Percentiles rank a stretch among this genome's conserved stretches.
Conservation (phyloP, 306 rosid species). For the Cyamopsis tetragonoloba region DNA sequence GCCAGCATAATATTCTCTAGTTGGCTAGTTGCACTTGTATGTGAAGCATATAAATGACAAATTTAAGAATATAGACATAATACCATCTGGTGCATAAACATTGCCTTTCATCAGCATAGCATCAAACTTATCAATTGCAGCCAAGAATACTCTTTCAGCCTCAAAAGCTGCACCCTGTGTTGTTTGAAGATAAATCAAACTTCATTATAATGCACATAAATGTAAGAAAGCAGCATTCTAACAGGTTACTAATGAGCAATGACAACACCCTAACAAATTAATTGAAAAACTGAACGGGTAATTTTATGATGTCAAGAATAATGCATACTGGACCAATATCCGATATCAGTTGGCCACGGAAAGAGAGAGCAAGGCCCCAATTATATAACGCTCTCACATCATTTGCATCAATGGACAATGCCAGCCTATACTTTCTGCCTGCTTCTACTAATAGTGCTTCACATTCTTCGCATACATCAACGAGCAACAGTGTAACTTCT, state of each 20-base stretch:
- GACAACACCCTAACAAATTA: background rate
- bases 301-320: conserved; percentile 16
- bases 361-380: conserved; percentile 98
- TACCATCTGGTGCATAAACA: conserved; percentile 82
- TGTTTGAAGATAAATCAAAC: conserved; percentile 16
- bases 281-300: conserved; percentile 13
- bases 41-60: background rate
- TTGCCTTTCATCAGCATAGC: conserved; percentile 92
- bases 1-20: conserved; percentile 14
- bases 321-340: conserved; percentile 89
- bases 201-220: background rate
- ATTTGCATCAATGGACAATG: conserved; percentile 78
- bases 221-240: conserved; percentile 7
- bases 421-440: conserved; percentile 90
- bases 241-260: background rate
- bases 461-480: conserved; percentile 81
- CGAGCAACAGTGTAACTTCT: conserved; percentile 61
- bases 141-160: conserved; percentile 90
- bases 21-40: conserved; percentile 13
- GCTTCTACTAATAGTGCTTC: conserved; percentile 88
- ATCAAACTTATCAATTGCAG: conserved; percentile 95
- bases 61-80: conserved; percentile 21
- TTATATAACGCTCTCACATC: conserved; percentile 85
- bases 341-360: conserved; percentile 88
- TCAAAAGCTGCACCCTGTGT: conserved; percentile 82